These are phyloP conservation scores for Aphanomyces astaci DNA, from an alignment of 352 stramenopile species.

Conservation along the genomic window DNA sequence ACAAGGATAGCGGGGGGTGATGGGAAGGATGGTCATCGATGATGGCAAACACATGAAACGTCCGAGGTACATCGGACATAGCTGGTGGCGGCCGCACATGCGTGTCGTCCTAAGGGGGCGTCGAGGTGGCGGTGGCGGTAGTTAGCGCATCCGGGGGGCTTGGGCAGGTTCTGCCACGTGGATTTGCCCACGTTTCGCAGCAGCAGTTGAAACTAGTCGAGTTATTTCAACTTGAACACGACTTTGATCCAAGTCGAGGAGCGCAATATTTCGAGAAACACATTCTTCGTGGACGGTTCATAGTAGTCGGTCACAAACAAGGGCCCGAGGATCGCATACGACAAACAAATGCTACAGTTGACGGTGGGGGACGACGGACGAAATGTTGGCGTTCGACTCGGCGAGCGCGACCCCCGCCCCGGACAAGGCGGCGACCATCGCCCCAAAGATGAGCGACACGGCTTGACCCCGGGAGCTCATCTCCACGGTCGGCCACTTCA, in stretches of 20 bases:
- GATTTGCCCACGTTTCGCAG: constrained; percentile 67
- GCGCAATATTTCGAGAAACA: constrained; percentile 83
- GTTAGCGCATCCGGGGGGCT: too few species aligned
- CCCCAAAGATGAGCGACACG: constrained; percentile 74
- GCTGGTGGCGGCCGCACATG: too few species aligned
- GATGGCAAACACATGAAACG: too few species aligned
- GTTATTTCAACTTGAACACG: constrained; percentile 86
- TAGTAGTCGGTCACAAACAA: constrained; percentile 56
- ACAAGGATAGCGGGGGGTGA: too few species aligned
- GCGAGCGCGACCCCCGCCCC: constrained; percentile 68
- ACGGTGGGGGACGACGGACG: constrained; percentile 82
- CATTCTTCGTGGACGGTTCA: constrained; percentile 43
- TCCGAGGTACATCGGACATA: too few species aligned
- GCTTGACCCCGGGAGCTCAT: constrained; percentile 72
- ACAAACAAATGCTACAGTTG: constrained; percentile 83
- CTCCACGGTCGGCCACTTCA: constrained; percentile 68
- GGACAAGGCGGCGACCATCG: constrained; percentile 65
- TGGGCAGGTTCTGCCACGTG: constrained; percentile 69
- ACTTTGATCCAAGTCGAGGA: constrained; percentile 84
- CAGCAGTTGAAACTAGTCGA: constrained; percentile 79
- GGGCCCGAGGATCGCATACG: constrained; percentile 76
- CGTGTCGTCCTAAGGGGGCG: not conserved
- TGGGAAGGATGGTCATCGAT: too few species aligned
- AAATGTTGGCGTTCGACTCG: constrained; percentile 84
- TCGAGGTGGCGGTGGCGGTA: not conserved